Percentiles rank a stretch among this genome's conserved stretches.
Conservation (phyloP, 768 basidiomycete species). For the Amanita exitialis region DNA sequence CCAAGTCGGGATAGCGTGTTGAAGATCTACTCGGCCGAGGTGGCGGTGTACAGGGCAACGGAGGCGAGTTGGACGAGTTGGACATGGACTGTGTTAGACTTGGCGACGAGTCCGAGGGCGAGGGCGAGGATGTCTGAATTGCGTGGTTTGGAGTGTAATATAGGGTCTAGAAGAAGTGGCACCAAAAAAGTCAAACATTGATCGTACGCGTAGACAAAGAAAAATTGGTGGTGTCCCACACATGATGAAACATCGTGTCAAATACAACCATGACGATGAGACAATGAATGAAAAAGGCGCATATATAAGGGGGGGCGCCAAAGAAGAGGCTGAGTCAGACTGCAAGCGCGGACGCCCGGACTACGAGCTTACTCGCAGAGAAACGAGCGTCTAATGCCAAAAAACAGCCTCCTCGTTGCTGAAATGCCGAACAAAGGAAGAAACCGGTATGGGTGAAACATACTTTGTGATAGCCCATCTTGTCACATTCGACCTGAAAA, state of each 20-base stretch:
- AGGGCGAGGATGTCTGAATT: conserved; percentile 11
- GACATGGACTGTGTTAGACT: conserved; percentile 31
- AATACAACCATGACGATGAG: not conserved
- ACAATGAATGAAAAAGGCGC: not conserved
- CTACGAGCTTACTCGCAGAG: not conserved
- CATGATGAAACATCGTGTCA: not conserved
- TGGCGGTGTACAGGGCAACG: conserved; percentile 33
- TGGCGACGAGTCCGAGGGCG: conserved; percentile 27
- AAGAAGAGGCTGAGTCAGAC: not conserved
- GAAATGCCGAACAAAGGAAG: not conserved
- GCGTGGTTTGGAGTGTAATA: not conserved
- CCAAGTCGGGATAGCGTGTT: conserved; percentile 42
- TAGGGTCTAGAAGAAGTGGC: not conserved
- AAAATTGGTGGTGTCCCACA: not conserved
- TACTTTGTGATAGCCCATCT: conserved; percentile 4
- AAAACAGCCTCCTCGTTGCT: not conserved
- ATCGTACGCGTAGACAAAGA: not conserved
- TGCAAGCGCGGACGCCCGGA: not conserved
- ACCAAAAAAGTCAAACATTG: not conserved
- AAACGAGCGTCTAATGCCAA: not conserved
- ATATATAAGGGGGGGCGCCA: not conserved
- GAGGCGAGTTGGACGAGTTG: conserved; percentile 30
- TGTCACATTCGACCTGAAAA: not conserved
- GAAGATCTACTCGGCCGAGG: conserved; percentile 25
- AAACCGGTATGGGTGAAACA: not conserved